Evolutionary conservation across 305 asterid genomes (phyloP), one percentile per base, ranked within the genome.

Genomic region (Fraxinus floribunda): DNA sequence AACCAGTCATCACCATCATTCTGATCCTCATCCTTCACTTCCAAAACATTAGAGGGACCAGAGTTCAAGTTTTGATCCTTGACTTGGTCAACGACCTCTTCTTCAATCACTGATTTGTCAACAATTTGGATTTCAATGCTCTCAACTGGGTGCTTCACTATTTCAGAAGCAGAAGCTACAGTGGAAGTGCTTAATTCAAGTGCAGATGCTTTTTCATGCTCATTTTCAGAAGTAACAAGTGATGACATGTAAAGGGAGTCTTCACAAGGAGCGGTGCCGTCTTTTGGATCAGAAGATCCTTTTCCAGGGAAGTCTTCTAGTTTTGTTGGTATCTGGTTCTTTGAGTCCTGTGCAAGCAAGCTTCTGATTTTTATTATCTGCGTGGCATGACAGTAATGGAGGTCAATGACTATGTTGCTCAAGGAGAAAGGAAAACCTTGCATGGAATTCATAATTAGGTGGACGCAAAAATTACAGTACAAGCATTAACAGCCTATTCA

Each of bases 1-100:
- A 97, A 88, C 99, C 99, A 97, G 86, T 93, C 99, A 87, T 94
- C 98, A 66, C 85, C 92, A 80, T 93, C 98, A 75, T 96, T 94
- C 35, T 3, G 24, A 52, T 52, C 72, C 41, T 93, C 97, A 3
- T 91, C 97, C 36, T 87, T 88, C 55, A 85, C 92, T 35, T 41
- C 88, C 7, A 64, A 75, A 29, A 82, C 83, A 75, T 86, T 85
- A 49, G 66, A 66, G 62, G 89, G 76, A 82, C 66, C 44, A 13
- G 22, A 70, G 41, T 5, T 70, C 41, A 32, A 70, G 13, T 32
- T 74, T 80, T 84, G 89, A 75, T 86, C 87, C 81, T 85, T 84
- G 46, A 52, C 79, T 79, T 64, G 91, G 74, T 77, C 80, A 79
- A 30, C 80, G 52, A 79, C 88, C 73, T 87, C 89, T 81, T 89